A percentile compares a stretch with the other conserved stretches of the same genome.
Conservation (phyloP, 495 filamentous ascomycete species). For the Neurospora sp. region DNA sequence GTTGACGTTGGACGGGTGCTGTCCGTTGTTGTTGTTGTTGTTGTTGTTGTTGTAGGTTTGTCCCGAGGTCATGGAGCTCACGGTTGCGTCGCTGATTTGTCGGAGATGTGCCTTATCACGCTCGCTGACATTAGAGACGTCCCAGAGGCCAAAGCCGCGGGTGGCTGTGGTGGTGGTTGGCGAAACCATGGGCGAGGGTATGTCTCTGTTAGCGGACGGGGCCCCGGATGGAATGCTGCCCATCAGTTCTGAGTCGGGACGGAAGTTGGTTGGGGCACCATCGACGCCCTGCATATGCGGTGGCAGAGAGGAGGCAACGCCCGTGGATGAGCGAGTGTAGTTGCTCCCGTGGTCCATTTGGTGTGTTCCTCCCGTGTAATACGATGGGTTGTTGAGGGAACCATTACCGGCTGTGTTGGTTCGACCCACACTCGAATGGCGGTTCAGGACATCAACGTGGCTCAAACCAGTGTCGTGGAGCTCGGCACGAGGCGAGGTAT, state of each 20-base stretch:
- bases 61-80: constrained; percentile 20
- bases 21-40: background rate
- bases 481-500: constrained; percentile 24
- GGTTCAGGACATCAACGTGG: constrained; percentile 15
- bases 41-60: background rate
- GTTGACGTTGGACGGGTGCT: background rate
- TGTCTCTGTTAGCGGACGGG: background rate
- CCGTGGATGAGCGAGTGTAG: background rate
- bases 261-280: constrained; percentile 7
- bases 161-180: background rate
- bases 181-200: background rate
- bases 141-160: constrained; percentile 22
- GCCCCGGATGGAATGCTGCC: constrained; percentile 2
- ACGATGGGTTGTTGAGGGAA: constrained; percentile 11
- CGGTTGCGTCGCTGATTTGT: constrained; percentile 34
- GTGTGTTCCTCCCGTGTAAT: constrained; percentile 8
- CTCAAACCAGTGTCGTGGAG: constrained; percentile 22
- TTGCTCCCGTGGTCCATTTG: constrained; percentile 20
- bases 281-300: constrained; percentile 1
- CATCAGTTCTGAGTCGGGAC: constrained; percentile 23
- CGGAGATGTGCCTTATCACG: constrained; percentile 34
- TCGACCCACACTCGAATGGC: constrained; percentile 17
- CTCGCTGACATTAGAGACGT: constrained; percentile 33
- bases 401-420: background rate
- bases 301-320: background rate